A percentile compares a stretch with the other conserved stretches of the same genome.
These are phyloP conservation scores for Phyllosticta capitalensis DNA, from an alignment of 2,329 filamentous ascomycete genomes.

Conservation along the genomic window DNA sequence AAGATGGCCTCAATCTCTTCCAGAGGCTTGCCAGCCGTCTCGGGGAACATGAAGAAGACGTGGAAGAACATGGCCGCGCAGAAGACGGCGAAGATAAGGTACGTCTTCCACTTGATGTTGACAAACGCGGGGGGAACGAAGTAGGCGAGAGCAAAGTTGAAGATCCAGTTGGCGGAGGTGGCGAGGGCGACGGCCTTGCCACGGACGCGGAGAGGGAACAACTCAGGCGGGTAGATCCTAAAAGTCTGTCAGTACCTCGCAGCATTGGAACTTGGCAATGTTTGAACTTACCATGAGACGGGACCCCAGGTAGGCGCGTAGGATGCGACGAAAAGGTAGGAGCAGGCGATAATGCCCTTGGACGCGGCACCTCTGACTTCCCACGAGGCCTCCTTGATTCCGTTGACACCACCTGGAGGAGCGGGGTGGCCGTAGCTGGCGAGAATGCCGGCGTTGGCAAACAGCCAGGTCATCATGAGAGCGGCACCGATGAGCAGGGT, in stretches of 20 bases:
- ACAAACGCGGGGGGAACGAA: conserved; percentile 51
- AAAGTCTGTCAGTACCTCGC: not conserved
- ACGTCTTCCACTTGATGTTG: conserved; percentile 52
- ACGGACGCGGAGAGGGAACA: conserved; percentile 53
- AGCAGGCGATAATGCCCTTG: conserved; percentile 53
- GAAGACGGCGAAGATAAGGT: conserved; percentile 68
- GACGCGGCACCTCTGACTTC: conserved; percentile 30
- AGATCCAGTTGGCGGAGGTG: conserved; percentile 53
- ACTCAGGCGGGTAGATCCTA: conserved; percentile 46
- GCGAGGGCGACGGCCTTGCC: conserved; percentile 54
- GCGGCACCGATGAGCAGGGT: conserved; percentile 56
- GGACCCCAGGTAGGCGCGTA: conserved; percentile 58
- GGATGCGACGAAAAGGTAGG: conserved; percentile 62
- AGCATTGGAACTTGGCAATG: no score
- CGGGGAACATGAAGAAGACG: conserved; percentile 55
- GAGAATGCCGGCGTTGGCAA: conserved; percentile 53
- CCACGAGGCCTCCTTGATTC: conserved; percentile 33
- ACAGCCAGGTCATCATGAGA: conserved; percentile 55
- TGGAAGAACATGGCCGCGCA: conserved; percentile 59
- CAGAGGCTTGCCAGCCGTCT: conserved; percentile 64
- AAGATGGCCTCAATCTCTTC: conserved; percentile 73
- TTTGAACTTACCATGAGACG: conserved; percentile 33
- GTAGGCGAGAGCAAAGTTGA: conserved; percentile 42
- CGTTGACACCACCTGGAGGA: conserved; percentile 30
- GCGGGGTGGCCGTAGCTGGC: conserved; percentile 45